These are phyloP conservation scores for Triticum aestivum DNA, from an alignment of 176 grass and related monocot species.

Conservation along the genomic window DNA sequence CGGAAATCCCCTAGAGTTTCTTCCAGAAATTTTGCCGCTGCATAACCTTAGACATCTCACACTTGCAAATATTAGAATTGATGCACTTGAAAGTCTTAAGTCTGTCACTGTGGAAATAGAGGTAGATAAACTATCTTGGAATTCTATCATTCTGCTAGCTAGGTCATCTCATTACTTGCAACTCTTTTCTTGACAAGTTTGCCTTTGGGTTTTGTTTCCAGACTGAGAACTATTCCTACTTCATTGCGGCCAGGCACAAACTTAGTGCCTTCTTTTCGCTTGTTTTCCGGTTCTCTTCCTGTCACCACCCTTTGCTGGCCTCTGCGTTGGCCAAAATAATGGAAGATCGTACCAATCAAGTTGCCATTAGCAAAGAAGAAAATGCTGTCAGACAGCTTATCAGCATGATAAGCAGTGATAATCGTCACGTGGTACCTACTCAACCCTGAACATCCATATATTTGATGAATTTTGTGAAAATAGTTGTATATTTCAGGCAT, in stretches of 20 bases:
- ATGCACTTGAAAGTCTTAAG: conserved; percentile 90
- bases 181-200: conserved; percentile 14
- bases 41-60: conserved; percentile 92
- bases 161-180: conserved; percentile 13
- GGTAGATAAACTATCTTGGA: conserved; percentile 44
- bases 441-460: background rate
- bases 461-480: background rate
- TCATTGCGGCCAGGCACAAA: conserved; percentile 82
- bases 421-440: conserved; percentile 85
- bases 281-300: conserved; percentile 98
- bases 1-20: conserved; percentile 97
- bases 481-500: conserved; percentile 15
- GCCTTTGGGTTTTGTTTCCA: conserved; percentile 43
- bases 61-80: conserved; percentile 98
- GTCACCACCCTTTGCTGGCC: conserved; percentile 93
- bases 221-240: conserved; percentile 93
- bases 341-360: conserved; percentile 83
- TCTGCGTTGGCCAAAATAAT: conserved; percentile 94
- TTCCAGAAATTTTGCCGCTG: conserved; percentile 94
- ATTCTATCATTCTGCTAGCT: conserved; percentile 23
- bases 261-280: conserved; percentile 96
- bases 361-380: conserved; percentile 92
- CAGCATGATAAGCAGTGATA: conserved; percentile 96
- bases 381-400: conserved; percentile 89
- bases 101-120: conserved; percentile 92